Percentiles rank a stretch among this genome's conserved stretches.
These are phyloP conservation scores for Ramaria sp. DNA, from an alignment of 768 basidiomycete genomes.

Conservation along the genomic window DNA sequence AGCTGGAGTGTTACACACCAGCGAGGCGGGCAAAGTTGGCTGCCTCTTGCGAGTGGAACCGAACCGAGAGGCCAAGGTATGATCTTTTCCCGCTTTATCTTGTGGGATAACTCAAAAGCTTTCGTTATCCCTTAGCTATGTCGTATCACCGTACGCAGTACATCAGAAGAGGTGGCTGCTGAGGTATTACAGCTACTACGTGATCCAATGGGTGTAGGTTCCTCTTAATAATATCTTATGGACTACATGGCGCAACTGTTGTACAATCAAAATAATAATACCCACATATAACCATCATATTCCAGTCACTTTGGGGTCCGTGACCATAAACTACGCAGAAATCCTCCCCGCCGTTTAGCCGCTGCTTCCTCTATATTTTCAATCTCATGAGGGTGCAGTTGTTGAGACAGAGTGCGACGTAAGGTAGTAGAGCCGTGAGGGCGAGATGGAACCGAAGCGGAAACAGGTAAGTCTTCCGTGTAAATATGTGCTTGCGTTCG, in stretches of 20 bases:
- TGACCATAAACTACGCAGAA: slow-evolving; percentile 4
- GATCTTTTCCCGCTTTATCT: slow-evolving; percentile 13
- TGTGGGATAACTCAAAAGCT: background rate
- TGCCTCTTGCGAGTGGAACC: slow-evolving; percentile 90
- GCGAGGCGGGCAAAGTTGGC: slow-evolving; percentile 87
- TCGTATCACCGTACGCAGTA: slow-evolving; percentile 87
- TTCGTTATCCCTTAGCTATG: slow-evolving; percentile 50
- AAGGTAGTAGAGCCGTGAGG: background rate
- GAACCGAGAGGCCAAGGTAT: slow-evolving; percentile 89
- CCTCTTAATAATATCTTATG: background rate
- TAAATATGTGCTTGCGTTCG: background rate
- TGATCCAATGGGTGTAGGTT: slow-evolving; percentile 23
- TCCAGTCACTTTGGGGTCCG: slow-evolving; percentile 1
- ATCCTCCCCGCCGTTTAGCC: slow-evolving; percentile 2
- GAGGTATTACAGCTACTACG: slow-evolving; percentile 52
- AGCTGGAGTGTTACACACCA: slow-evolving; percentile 94
- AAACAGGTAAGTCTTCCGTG: background rate
- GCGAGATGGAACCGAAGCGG: background rate
- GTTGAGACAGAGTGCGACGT: slow-evolving; percentile 3
- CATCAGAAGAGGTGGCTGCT: slow-evolving; percentile 78
- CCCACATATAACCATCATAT: background rate
- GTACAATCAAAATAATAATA: slow-evolving; percentile 9
- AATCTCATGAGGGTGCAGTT: slow-evolving; percentile 4
- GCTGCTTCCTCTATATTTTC: slow-evolving; percentile 4
- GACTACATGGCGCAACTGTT: slow-evolving; percentile 4